phyloP scores from a whole-genome alignment of 2,329 filamentous ascomycete species.

The Fusarium sp. region DNA sequence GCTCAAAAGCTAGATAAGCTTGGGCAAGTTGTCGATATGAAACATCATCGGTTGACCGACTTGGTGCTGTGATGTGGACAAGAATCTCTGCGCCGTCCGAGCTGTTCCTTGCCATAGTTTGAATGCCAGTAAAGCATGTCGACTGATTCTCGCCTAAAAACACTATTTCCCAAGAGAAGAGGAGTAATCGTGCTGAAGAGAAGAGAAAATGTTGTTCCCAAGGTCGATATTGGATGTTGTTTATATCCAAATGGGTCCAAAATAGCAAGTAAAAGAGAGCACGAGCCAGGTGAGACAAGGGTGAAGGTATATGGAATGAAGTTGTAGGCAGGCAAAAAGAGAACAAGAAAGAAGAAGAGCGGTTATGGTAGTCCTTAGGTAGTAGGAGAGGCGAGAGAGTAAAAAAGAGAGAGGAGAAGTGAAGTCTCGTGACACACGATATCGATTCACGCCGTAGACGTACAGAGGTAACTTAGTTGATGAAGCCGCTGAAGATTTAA shows the following conservation, averaged over 20 bases:
- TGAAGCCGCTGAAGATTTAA: constrained; percentile 24
- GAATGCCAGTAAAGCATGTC: constrained; percentile 38
- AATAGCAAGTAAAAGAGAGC: constrained; percentile 11
- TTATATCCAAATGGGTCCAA: constrained; percentile 11
- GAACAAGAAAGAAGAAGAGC: not conserved
- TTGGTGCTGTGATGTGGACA: constrained; percentile 64
- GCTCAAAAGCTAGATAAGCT: constrained; percentile 61
- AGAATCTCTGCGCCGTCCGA: constrained; percentile 60
- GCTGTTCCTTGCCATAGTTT: constrained; percentile 41
- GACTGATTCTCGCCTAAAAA: constrained; percentile 9
- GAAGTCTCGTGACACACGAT: constrained; percentile 5
- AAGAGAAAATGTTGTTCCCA: not conserved
- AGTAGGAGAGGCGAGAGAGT: not conserved
- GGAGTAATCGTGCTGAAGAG: not conserved
- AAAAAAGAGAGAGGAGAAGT: not conserved
- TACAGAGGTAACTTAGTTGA: not conserved
- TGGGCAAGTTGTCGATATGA: constrained; percentile 60
- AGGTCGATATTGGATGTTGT: constrained; percentile 7
- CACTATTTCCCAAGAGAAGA: not conserved
- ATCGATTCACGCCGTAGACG: constrained; percentile 13
- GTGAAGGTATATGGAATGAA: not conserved
- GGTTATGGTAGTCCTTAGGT: not conserved
- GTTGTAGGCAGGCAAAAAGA: not conserved
- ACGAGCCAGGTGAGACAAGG: constrained; percentile 24
- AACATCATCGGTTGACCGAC: constrained; percentile 58